A percentile compares a stretch with the other conserved stretches of the same genome.
These are phyloP conservation scores for Triangularia verruculosa DNA, from an alignment of 2,329 filamentous ascomycete species.

Conservation along the genomic window DNA sequence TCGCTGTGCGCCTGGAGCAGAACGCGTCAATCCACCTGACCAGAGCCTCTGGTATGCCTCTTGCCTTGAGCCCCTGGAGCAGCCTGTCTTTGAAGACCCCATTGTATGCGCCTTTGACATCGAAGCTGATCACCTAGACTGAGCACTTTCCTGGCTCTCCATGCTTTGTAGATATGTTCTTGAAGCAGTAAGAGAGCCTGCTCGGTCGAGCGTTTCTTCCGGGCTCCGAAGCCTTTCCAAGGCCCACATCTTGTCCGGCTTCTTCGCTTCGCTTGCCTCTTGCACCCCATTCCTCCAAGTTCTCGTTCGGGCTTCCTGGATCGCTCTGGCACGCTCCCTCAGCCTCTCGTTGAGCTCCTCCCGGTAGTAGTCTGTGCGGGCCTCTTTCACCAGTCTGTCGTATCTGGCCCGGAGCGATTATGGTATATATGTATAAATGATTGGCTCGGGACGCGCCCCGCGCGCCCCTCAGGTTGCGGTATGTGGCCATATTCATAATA, in stretches of 20 bases:
- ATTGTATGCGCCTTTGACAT: slow-evolving; percentile 12
- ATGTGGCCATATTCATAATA: too few relatives aligned
- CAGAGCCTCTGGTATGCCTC: slow-evolving; percentile 9
- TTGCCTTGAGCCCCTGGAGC: slow-evolving; percentile 1
- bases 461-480: too few relatives aligned
- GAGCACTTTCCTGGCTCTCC: background rate
- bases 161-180: too few relatives aligned
- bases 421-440: too few relatives aligned
- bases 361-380: slow-evolving; percentile 7
- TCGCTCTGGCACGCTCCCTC: too few relatives aligned
- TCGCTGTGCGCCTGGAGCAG: slow-evolving; percentile 9
- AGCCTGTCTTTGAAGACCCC: slow-evolving; percentile 7
- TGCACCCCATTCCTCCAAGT: too few relatives aligned
- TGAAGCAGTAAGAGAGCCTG: too few relatives aligned
- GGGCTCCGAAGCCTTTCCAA: background rate
- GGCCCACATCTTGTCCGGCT: slow-evolving; percentile 6
- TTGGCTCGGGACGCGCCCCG: too few relatives aligned
- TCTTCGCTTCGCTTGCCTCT: too few relatives aligned
- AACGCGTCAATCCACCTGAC: slow-evolving; percentile 9
- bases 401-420: background rate
- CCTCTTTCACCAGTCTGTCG: slow-evolving; percentile 6
- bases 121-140: slow-evolving; percentile 13
- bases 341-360: slow-evolving; percentile 7
- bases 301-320: too few relatives aligned
- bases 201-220: too few relatives aligned